phyloP scores from a whole-genome alignment of 176 grass and related monocot genomes.

The Zea luxurians region DNA sequence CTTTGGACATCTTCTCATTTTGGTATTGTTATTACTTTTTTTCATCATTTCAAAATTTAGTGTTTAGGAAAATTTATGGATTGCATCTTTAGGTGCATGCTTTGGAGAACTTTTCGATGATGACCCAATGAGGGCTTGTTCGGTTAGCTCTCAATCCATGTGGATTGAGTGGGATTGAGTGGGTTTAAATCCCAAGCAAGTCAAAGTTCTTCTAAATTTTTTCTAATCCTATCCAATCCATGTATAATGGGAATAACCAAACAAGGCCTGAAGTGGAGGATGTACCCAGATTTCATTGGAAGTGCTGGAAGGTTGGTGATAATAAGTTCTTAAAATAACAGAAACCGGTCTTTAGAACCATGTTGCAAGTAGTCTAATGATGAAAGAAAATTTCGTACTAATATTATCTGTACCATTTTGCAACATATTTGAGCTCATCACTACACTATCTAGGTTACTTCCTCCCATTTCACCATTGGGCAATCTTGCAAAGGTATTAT shows the following conservation, averaged over 20 bases:
- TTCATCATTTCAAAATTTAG: constrained; percentile 12
- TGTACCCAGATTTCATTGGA: constrained; percentile 98
- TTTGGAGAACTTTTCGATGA: constrained; percentile 92
- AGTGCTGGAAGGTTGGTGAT: constrained; percentile 77
- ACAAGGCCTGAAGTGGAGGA: constrained; percentile 55
- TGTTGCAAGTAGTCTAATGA: constrained; percentile 8
- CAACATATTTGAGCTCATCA: constrained; percentile 88
- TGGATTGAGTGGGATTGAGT: no score
- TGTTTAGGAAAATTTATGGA: constrained; percentile 24
- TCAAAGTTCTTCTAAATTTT: no score
- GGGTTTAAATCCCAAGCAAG: no score
- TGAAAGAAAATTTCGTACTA: constrained; percentile 4
- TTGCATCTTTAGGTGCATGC: constrained; percentile 61
- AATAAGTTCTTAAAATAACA: constrained; percentile 24
- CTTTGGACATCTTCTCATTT: constrained; percentile 74
- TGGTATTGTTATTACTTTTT: constrained; percentile 51
- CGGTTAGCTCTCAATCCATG: no score
- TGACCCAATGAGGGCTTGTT: constrained; percentile 57
- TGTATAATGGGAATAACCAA: no score
- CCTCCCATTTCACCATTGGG: constrained; percentile 85
- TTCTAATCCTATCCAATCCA: no score
- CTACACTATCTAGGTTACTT: constrained; percentile 86
- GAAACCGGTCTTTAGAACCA: constrained; percentile 3
- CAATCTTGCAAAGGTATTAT: constrained; percentile 87
- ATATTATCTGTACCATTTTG: constrained; percentile 36